Percentiles rank a stretch among this genome's conserved stretches.
These are phyloP conservation scores for Diaporthe citri DNA, from an alignment of 2,329 filamentous ascomycete genomes.

Conservation along the genomic window DNA sequence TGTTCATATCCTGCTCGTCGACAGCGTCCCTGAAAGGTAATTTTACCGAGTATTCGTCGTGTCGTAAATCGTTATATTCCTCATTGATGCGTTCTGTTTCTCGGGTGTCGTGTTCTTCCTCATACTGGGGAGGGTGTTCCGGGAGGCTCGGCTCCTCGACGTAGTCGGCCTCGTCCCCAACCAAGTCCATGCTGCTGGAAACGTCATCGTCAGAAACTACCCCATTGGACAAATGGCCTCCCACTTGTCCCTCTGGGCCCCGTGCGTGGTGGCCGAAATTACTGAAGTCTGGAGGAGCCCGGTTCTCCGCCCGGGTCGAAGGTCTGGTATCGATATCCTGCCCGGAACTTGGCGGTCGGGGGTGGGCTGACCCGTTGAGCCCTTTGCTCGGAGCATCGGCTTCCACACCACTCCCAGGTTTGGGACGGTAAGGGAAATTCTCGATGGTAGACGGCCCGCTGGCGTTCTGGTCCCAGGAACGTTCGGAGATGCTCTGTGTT, in stretches of 20 bases:
- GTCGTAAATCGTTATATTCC: constrained; percentile 38
- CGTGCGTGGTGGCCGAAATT: constrained; percentile 22
- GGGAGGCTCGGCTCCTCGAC: constrained; percentile 33
- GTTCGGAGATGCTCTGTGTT: constrained; percentile 39
- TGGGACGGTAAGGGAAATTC: constrained; percentile 27
- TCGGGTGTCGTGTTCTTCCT: constrained; percentile 36
- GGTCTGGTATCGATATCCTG: constrained; percentile 30
- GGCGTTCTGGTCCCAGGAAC: constrained; percentile 34
- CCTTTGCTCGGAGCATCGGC: not conserved
- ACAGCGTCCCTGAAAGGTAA: constrained; percentile 33
- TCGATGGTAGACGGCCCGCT: constrained; percentile 30
- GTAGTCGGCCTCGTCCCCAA: constrained; percentile 1
- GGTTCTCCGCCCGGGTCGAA: constrained; percentile 37
- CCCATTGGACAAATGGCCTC: constrained; percentile 11
- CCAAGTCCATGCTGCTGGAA: constrained; percentile 34
- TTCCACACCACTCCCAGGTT: not conserved
- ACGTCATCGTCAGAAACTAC: constrained; percentile 34
- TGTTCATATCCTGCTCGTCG: constrained; percentile 33
- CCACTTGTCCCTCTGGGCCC: not conserved
- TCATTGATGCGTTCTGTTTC: constrained; percentile 35
- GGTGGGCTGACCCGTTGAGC: constrained; percentile 24
- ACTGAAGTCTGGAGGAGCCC: constrained; percentile 37
- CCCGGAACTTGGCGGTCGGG: not conserved
- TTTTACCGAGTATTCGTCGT: constrained; percentile 35
- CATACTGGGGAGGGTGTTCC: constrained; percentile 20